Conservation (phyloP, 345 rosid species). For the Sisymbrium irio region DNA sequence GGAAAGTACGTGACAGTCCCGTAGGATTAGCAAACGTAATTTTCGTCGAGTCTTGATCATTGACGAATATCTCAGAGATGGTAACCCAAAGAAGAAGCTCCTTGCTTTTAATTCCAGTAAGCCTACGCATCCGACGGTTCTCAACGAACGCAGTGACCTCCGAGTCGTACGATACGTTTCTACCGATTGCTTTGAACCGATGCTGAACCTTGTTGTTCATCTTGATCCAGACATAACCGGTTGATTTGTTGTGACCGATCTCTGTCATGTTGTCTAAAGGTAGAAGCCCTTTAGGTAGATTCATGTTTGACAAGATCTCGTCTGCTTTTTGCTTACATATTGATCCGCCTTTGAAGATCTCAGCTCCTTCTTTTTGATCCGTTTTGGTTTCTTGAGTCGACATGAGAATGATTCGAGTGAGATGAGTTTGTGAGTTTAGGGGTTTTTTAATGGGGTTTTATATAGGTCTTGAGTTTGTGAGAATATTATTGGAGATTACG, state of each 20-base stretch:
- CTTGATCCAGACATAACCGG: conserved; percentile 69
- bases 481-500: background rate
- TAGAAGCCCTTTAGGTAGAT: conserved; percentile 53
- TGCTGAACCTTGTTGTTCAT: conserved; percentile 44
- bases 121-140: conserved; percentile 44
- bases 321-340: conserved; percentile 48
- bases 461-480: background rate
- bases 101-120: conserved; percentile 54
- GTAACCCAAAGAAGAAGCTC: conserved; percentile 61
- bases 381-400: conserved; percentile 26
- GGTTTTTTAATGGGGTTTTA: background rate
- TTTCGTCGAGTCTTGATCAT: conserved; percentile 33
- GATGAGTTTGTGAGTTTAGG: background rate
- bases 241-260: conserved; percentile 46
- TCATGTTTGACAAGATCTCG: conserved; percentile 42
- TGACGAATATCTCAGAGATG: conserved; percentile 46
- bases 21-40: conserved; percentile 44
- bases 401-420: conserved; percentile 14
- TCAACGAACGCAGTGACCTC: conserved; percentile 55
- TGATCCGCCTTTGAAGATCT: conserved; percentile 46
- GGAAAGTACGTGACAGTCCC: conserved; percentile 55
- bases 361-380: conserved; percentile 44
- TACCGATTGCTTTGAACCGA: conserved; percentile 39
- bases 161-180: conserved; percentile 45
- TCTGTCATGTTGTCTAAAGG: conserved; percentile 55